Conservation (phyloP, 257 asterid species). For the Osmanthus fragrans region DNA sequence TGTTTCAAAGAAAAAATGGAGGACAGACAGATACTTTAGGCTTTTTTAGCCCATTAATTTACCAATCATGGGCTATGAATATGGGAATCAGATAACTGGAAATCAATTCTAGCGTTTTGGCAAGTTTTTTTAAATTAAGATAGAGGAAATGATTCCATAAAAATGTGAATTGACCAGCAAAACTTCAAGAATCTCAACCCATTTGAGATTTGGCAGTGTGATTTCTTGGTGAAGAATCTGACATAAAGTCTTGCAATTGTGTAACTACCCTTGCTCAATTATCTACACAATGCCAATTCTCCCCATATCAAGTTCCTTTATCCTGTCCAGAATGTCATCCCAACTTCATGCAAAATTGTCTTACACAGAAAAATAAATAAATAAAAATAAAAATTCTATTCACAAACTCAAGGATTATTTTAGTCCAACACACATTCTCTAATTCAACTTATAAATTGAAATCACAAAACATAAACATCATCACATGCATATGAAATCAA, state of each 20-base stretch:
- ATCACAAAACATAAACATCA: neutral
- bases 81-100: neutral
- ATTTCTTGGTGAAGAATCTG: no score
- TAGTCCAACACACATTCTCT: neutral
- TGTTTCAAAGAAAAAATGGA: neutral
- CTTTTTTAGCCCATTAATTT: neutral
- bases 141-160: neutral
- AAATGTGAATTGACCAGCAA: no score
- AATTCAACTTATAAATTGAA: neutral
- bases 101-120: neutral
- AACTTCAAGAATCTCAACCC: no score
- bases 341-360: neutral
- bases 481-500: no score
- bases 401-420: neutral
- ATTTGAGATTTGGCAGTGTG: no score
- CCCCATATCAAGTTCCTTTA: neutral
- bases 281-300: neutral
- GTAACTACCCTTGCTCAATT: neutral
- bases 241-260: neutral
- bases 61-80: neutral
- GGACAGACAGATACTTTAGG: neutral
- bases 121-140: neutral
- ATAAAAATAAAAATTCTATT: no score
- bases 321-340: neutral
- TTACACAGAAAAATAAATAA: neutral